Conservation (phyloP, 805 yeast species). For the Lipomyces spencermartinsiae region DNA sequence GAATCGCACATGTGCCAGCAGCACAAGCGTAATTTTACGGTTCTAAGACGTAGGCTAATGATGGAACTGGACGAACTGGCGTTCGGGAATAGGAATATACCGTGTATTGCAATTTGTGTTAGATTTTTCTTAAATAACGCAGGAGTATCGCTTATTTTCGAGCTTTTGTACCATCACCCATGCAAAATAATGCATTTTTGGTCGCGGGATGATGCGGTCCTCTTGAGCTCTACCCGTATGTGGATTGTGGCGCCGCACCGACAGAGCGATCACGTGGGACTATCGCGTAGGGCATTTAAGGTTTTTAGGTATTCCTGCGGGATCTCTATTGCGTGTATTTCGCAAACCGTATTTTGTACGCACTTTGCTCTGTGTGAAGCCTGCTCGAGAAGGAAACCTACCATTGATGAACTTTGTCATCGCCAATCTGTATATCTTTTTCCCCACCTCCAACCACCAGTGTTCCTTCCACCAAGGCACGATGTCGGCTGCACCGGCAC, state of each 20-base stretch:
- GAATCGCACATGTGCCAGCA: not conserved
- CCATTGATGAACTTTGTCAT: not conserved
- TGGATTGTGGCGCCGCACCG: too few species aligned
- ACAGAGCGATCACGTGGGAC: too few species aligned
- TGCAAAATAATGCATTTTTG: too few species aligned
- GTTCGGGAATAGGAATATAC: not conserved
- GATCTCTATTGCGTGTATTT: not conserved
- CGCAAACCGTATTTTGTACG: not conserved
- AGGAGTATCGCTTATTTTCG: not conserved
- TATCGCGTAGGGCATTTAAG: not conserved
- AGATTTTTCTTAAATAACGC: not conserved
- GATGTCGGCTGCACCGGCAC: slow-evolving; percentile 28
- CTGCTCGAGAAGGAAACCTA: not conserved
- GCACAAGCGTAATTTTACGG: not conserved
- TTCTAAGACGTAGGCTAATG: not conserved
- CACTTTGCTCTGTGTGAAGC: not conserved
- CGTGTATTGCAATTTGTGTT: not conserved
- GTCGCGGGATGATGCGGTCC: too few species aligned
- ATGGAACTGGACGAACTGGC: not conserved
- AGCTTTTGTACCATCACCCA: not conserved
- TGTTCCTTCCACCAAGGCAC: slow-evolving; percentile 3
- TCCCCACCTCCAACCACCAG: not conserved
- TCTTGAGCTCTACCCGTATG: too few species aligned
- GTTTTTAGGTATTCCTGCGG: not conserved
- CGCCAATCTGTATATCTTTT: not conserved